Evolutionary conservation across 768 basidiomycete species (phyloP), one percentile per base, ranked within the genome.

Genomic region (Auricularia cornea): DNA sequence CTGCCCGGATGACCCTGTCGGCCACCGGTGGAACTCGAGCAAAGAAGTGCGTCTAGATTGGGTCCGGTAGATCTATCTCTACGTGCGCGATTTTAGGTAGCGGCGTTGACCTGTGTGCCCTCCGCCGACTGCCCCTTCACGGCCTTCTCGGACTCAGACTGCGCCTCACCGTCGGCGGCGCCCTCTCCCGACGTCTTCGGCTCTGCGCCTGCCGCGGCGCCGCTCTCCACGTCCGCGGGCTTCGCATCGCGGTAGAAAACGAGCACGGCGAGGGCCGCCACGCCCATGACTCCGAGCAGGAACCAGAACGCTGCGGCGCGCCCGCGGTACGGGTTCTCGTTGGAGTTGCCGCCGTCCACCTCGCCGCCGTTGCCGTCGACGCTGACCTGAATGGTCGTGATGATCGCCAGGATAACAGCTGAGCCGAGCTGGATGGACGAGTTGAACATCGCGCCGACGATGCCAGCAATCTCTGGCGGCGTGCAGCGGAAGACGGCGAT

Each of bases 281-380:
- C 38, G 62, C 54, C 56, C 11, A 63, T 29, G 38, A 63, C 57
- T 10, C 20, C 62, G 10, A 59, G 33, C 10, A 59, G 56, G 62
- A 63, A 63, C 62, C 62, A 63, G 26, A 40, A 63, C 16, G 62
- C 56, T 3, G 62, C 62, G 11, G 62, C 62, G 30, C 62, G 62
- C 1, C 62, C 62, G 16, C 52, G 6, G 33, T 59, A 63, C 2
- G 62, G 56, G 56, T 59, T 35, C 33, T 63, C 59, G 28, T 20
- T 57, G 8, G 54, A 12, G 54, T 30, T 26, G 54, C 6, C 44
- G 65, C 76, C 79, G 12, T 68, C 68, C 5, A 60, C 54, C 26
- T 48, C 12, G 6, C 44, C 44, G 44, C 2, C 76, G 64, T 73
- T 44, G 20, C 51, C 26, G 59, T 66, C 59, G 29, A 64, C 57